These are phyloP conservation scores for Aurantiochytrium sp. DNA, from an alignment of 108 stramenopile species.

Conservation along the genomic window DNA sequence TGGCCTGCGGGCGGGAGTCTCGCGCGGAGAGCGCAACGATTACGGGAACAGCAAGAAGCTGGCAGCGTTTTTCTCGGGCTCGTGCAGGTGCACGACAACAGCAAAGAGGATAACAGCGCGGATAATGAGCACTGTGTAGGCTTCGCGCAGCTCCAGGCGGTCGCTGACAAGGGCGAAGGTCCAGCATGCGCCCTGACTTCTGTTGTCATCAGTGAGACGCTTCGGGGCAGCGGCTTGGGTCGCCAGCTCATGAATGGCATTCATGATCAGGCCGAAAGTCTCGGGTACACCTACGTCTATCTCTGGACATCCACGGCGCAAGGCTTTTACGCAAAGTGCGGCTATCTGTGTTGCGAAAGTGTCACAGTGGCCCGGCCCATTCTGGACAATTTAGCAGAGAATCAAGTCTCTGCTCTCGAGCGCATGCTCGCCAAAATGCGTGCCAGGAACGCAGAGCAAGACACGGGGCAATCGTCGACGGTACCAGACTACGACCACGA, in stretches of 20 bases:
- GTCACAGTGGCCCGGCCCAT: neutral
- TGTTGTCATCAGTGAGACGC: neutral
- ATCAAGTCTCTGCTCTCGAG: neutral
- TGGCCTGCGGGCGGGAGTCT: neutral
- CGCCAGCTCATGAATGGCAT: neutral
- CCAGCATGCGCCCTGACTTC: neutral
- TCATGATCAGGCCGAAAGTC: neutral
- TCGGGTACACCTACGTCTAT: neutral
- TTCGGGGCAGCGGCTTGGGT: neutral
- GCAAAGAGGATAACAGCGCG: too few relatives aligned
- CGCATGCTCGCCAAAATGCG: neutral
- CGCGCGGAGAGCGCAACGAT: neutral
- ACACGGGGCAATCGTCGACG: neutral
- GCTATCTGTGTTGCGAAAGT: neutral
- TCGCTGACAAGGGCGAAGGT: neutral
- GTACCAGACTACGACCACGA: neutral
- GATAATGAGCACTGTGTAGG: neutral
- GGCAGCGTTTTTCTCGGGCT: neutral
- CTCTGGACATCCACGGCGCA: neutral
- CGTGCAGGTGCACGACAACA: neutral
- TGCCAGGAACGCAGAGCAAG: neutral
- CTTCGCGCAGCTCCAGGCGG: neutral
- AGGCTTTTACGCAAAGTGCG: constrained; percentile 1
- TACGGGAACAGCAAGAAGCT: neutral
- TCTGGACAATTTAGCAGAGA: neutral